Evolutionary conservation across 257 asterid species (phyloP), one percentile per base, ranked within the genome.

Genomic region (Marsdenia floribunda): DNA sequence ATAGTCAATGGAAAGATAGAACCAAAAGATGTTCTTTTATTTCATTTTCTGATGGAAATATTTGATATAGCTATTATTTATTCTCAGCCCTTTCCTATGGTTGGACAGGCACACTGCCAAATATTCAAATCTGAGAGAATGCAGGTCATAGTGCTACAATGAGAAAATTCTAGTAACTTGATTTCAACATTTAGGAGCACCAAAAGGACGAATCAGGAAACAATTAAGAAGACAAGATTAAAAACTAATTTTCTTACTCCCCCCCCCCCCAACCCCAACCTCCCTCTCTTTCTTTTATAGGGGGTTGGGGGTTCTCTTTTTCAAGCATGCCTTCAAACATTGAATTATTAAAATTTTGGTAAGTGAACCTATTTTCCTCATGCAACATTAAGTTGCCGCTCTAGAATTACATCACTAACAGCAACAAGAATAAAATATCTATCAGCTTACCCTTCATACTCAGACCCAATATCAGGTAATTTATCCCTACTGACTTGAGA

Each of bases 401-500:
- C 24, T 63, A 58, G 10, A 42, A 14, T 73, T 42, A 61, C 71
- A 57, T 37, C 5, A 38, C 29, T 6, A 37, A 40, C 18, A 54
- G 26, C 40, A 22, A 21, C 21, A 15, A 33, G 29, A 22, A 75
- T 19, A 47, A 66, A 35, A 58, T 73, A 73, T 33, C 33, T 16
- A 76, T 63, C 75, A 63, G 54, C 92, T 86, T 84, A 93, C 99
- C 99, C 99, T 88, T 92, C 99, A 73, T 90, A 91, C 78, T 95
- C 99, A 1, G 99, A 95, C 54, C 98, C 99, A 80, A 92, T 85
- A 75, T 95, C 99, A 35, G 99, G 99, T 77, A 95, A 85, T 76
- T 93, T 95, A 82, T 95, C 99, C 82, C 83, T 90, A 77, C 99
- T 95, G 80, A 95, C 98, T 95, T 95, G 99, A 76, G 99, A 88